These are phyloP conservation scores for Drosera capensis DNA, from an alignment of 148 eudicot genomes.

Conservation along the genomic window DNA sequence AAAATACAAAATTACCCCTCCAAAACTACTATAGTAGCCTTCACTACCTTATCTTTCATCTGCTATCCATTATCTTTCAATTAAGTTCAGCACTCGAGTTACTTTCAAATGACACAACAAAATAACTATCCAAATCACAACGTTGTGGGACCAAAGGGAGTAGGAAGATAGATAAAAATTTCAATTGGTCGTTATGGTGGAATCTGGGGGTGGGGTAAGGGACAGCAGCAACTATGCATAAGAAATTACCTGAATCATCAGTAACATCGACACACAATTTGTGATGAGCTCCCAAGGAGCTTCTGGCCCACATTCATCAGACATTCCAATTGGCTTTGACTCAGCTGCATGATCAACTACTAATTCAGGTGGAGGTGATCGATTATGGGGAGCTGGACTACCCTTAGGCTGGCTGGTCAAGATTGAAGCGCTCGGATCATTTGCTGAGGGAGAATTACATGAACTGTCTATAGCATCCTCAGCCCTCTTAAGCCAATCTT, in stretches of 20 bases:
- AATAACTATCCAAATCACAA: too few relatives aligned
- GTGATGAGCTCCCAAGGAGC: slow-evolving; percentile 71
- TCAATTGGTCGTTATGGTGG: too few relatives aligned
- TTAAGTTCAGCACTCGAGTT: too few relatives aligned
- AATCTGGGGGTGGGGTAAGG: neutral
- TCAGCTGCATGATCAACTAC: slow-evolving; percentile 22
- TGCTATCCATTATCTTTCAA: too few relatives aligned
- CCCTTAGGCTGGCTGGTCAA: slow-evolving; percentile 19
- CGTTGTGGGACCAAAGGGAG: too few relatives aligned
- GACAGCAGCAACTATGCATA: neutral
- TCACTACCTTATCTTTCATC: too few relatives aligned
- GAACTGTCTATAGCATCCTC: slow-evolving; percentile 61
- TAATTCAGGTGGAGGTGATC: slow-evolving; percentile 16
- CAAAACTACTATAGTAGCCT: too few relatives aligned
- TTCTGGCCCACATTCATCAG: slow-evolving; percentile 23
- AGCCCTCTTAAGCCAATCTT: slow-evolving; percentile 28
- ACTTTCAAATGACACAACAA: too few relatives aligned
- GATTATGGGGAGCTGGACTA: slow-evolving; percentile 12
- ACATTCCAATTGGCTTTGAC: slow-evolving; percentile 23
- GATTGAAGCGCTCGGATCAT: slow-evolving; percentile 28
- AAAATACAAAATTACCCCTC: too few relatives aligned
- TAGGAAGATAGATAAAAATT: too few relatives aligned
- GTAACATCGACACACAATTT: slow-evolving; percentile 65
- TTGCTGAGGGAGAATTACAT: slow-evolving; percentile 34
- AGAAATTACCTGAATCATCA: slow-evolving; percentile 78